Conservation (phyloP, 108 stramenopile genomes). For the Skeletonema costatum region DNA sequence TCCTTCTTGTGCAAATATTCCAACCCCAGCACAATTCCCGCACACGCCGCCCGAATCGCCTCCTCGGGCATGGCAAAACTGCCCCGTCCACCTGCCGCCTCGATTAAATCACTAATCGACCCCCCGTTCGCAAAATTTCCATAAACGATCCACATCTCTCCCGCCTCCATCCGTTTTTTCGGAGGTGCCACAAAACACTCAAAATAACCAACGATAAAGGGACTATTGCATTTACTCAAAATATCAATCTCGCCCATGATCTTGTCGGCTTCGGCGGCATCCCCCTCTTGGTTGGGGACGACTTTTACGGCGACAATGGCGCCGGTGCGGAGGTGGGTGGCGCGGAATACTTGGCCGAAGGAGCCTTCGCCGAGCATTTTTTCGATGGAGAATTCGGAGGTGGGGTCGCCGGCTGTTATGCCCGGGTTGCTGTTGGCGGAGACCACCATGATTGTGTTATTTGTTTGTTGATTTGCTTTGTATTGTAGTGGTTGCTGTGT, state of each 20-base stretch:
- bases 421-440: no score
- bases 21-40: conserved; percentile 86
- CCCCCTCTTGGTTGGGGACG: conserved; percentile 64
- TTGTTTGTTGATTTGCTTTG: no score
- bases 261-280: conserved; percentile 73
- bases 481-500: no score
- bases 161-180: conserved; percentile 28
- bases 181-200: conserved; percentile 78
- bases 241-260: conserved; percentile 94
- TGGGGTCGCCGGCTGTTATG: background rate
- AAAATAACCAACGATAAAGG: conserved; percentile 89
- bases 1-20: conserved; percentile 91
- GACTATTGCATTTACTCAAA: conserved; percentile 80
- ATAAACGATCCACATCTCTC: conserved; percentile 93
- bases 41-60: conserved; percentile 83
- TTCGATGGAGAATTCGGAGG: conserved; percentile 8
- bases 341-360: conserved; percentile 92
- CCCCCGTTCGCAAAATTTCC: conserved; percentile 93
- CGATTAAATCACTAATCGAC: conserved; percentile 84
- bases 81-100: conserved; percentile 62
- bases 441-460: no score
- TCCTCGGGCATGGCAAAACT: conserved; percentile 69
- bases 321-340: conserved; percentile 69
- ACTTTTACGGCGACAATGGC: conserved; percentile 93
- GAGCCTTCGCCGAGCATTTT: conserved; percentile 89